Evolutionary conservation across 306 rosid species (phyloP).

Genomic region (Corylus avellana): DNA sequence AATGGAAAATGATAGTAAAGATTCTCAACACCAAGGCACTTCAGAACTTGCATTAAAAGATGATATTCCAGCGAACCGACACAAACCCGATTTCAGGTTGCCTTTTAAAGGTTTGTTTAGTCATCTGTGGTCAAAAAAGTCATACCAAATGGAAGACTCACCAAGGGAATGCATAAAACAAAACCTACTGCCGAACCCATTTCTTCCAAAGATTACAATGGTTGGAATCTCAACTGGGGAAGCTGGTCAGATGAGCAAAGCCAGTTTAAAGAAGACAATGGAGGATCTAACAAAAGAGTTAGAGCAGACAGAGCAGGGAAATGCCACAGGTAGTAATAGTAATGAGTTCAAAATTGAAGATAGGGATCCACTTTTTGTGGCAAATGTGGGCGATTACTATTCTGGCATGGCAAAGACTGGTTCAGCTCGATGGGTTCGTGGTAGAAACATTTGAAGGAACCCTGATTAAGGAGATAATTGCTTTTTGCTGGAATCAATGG

Average conservation of each 20-base stretch:
- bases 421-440: constrained; percentile 64
- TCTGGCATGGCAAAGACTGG: constrained; percentile 69
- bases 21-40: constrained; percentile 32
- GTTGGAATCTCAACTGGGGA: constrained; percentile 87
- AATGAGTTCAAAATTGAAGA: constrained; percentile 54
- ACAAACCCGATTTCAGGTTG: constrained; percentile 35
- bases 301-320: constrained; percentile 72
- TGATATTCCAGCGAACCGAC: constrained; percentile 28
- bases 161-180: constrained; percentile 40
- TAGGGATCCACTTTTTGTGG: constrained; percentile 93
- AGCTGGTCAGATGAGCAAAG: constrained; percentile 69
- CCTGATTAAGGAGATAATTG: constrained; percentile 24
- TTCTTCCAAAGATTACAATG: constrained; percentile 93
- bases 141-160: constrained; percentile 28
- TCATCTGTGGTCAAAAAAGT: constrained; percentile 41
- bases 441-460: constrained; percentile 48
- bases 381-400: constrained; percentile 87
- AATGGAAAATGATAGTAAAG: constrained; percentile 37
- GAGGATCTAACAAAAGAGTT: constrained; percentile 79
- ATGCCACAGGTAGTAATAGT: constrained; percentile 29
- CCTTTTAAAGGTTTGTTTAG: constrained; percentile 65
- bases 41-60: constrained; percentile 37
- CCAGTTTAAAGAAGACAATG: constrained; percentile 80
- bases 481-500: constrained; percentile 11
- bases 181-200: constrained; percentile 44